These are phyloP conservation scores for Acanthamoeba sp. DNA, from an alignment of 208 protist species.

Conservation along the genomic window DNA sequence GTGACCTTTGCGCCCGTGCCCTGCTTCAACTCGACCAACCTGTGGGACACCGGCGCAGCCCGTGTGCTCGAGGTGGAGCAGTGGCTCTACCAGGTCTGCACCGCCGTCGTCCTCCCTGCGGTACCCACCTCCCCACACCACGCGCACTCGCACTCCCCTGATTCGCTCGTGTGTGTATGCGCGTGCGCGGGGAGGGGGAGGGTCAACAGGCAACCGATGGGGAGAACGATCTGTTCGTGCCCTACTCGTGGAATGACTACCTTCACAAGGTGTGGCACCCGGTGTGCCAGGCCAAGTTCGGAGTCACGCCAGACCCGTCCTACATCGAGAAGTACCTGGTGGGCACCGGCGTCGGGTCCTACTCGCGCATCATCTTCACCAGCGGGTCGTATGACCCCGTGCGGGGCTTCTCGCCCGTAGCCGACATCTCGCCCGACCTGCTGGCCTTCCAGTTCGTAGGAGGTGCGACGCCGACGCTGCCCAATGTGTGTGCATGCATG, in stretches of 20 bases:
- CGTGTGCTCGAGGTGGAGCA: not conserved
- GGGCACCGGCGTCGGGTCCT: conserved; percentile 12
- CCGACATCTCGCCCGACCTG: not conserved
- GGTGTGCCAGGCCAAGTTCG: not conserved
- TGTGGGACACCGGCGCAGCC: not conserved
- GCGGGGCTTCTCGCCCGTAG: not conserved
- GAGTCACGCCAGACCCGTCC: not conserved
- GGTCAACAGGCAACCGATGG: conserved; percentile 77
- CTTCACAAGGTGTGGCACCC: not conserved
- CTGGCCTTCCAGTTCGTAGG: conserved; percentile 1
- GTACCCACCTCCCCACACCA: not conserved
- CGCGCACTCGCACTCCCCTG: too few relatives aligned
- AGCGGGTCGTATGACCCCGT: conserved; percentile 26
- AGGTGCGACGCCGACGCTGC: not conserved
- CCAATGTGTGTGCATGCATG: not conserved
- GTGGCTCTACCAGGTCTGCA: conserved; percentile 89
- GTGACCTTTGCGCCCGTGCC: not conserved
- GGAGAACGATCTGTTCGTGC: conserved; percentile 81
- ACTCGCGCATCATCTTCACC: conserved; percentile 46
- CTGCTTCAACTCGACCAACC: conserved; percentile 24
- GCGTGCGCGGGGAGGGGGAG: too few relatives aligned
- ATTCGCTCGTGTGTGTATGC: too few relatives aligned
- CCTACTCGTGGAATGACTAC: not conserved
- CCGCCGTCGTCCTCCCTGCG: conserved; percentile 85
- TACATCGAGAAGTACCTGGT: conserved; percentile 46